phyloP scores from a whole-genome alignment of 495 filamentous ascomycete genomes.

The Penicillium atrosanguineum region DNA sequence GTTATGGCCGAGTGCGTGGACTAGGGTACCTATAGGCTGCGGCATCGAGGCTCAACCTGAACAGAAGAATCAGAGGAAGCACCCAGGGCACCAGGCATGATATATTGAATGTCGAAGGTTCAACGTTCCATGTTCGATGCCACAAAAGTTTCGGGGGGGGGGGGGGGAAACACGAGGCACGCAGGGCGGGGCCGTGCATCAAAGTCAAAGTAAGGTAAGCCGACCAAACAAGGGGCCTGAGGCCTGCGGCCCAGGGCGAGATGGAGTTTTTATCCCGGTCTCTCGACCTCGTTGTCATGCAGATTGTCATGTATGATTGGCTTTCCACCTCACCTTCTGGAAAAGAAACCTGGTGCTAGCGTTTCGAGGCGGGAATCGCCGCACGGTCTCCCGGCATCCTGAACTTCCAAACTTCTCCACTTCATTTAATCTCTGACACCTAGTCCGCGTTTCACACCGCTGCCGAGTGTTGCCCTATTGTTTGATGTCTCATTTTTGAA shows the following conservation, averaged over 20 bases:
- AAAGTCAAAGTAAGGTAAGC: slow-evolving; percentile 5
- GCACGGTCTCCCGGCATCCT: not conserved
- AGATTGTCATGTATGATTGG: not conserved
- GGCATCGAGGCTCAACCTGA: slow-evolving; percentile 13
- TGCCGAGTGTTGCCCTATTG: not conserved
- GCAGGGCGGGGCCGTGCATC: slow-evolving; percentile 11
- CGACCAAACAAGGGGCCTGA: slow-evolving; percentile 6
- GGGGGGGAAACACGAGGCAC: slow-evolving; percentile 7
- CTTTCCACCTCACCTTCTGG: not conserved
- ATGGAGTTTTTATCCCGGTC: too few species aligned
- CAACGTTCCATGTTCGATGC: too few species aligned
- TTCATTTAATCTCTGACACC: slow-evolving; percentile 8
- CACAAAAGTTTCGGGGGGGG: not conserved
- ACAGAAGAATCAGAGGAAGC: not conserved
- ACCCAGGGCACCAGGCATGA: not conserved
- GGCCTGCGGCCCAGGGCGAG: slow-evolving; percentile 1
- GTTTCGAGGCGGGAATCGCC: not conserved
- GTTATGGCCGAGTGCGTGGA: slow-evolving; percentile 22
- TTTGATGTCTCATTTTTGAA: too few species aligned
- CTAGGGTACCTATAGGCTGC: slow-evolving; percentile 8
- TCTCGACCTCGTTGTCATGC: too few species aligned
- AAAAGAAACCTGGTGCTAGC: not conserved
- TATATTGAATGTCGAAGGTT: not conserved
- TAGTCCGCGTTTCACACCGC: slow-evolving; percentile 6
- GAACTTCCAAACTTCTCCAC: slow-evolving; percentile 1